Conservation (phyloP, 495 filamentous ascomycete genomes). For the Neurospora sp. region DNA sequence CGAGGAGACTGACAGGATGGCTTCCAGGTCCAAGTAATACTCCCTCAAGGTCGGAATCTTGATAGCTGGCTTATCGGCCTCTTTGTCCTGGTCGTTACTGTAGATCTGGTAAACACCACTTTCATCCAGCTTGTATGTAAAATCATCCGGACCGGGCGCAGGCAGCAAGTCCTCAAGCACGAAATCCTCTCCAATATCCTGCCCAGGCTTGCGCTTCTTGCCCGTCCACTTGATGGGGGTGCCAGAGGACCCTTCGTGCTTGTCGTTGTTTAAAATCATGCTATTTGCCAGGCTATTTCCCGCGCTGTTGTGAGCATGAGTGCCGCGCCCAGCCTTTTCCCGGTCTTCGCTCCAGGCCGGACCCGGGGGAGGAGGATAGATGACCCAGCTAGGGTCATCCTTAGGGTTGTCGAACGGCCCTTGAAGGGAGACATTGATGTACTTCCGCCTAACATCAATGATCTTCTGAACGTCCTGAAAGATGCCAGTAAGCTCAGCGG, state of each 20-base stretch:
- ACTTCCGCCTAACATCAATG: conserved; percentile 76
- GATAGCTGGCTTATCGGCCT: conserved; percentile 56
- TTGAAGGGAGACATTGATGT: conserved; percentile 80
- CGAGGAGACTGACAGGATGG: conserved; percentile 71
- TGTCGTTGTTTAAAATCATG: conserved; percentile 33
- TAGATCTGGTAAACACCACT: conserved; percentile 89
- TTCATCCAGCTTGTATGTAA: conserved; percentile 66
- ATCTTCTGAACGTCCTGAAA: conserved; percentile 81
- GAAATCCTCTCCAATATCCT: conserved; percentile 73
- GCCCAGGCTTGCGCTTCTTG: conserved; percentile 72
- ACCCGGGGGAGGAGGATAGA: conserved; percentile 85
- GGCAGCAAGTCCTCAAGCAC: conserved; percentile 66
- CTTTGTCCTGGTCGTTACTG: conserved; percentile 51
- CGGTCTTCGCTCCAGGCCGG: conserved; percentile 77
- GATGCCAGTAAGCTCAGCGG: conserved; percentile 70
- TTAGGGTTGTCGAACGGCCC: conserved; percentile 72
- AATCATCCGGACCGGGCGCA: conserved; percentile 57
- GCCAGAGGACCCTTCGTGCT: conserved; percentile 8
- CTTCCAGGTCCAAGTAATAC: conserved; percentile 91
- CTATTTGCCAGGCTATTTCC: conserved; percentile 48
- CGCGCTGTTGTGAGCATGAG: conserved; percentile 27
- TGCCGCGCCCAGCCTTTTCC: conserved; percentile 30
- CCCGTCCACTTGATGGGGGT: conserved; percentile 18
- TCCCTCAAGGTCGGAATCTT: conserved; percentile 80
- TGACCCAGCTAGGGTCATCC: conserved; percentile 70